phyloP scores from a whole-genome alignment of 2,329 filamentous ascomycete species.

The Arthroderma sp. region DNA sequence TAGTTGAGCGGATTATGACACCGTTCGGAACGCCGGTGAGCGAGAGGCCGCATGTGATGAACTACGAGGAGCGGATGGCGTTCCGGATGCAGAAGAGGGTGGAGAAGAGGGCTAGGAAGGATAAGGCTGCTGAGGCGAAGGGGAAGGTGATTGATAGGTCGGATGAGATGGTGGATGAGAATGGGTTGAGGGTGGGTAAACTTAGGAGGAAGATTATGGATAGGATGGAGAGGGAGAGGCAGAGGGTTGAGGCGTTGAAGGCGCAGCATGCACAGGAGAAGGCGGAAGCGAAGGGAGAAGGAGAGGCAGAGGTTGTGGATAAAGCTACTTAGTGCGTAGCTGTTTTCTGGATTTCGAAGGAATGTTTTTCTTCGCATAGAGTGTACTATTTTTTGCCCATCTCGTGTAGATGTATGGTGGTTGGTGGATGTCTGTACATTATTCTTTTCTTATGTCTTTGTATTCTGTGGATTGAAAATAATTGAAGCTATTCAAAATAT shows the following conservation, averaged over 20 bases:
- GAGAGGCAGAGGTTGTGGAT: slow-evolving; percentile 1
- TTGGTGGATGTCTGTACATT: too few species aligned
- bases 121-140: slow-evolving; percentile 11
- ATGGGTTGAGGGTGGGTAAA: slow-evolving; percentile 14
- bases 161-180: slow-evolving; percentile 11
- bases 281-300: slow-evolving; percentile 15
- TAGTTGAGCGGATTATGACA: slow-evolving; percentile 30
- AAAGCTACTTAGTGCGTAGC: not conserved
- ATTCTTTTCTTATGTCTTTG: too few species aligned
- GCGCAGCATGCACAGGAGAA: slow-evolving; percentile 12
- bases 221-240: slow-evolving; percentile 10
- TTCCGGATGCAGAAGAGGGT: slow-evolving; percentile 20
- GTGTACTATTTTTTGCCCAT: too few species aligned
- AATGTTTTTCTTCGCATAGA: too few species aligned
- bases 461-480: too few species aligned
- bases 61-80: slow-evolving; percentile 22
- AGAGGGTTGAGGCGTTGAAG: not conserved
- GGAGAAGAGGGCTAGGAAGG: slow-evolving; percentile 23
- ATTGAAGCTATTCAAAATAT: too few species aligned
- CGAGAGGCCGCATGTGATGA: slow-evolving; percentile 24
- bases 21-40: slow-evolving; percentile 26
- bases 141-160: slow-evolving; percentile 9
- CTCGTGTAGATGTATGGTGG: too few species aligned
- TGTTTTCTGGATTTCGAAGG: too few species aligned
- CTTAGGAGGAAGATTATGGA: slow-evolving; percentile 20